Base-by-base conservation (phyloP, 805 yeast species). In the Saccharomyces mikatae region DNA sequence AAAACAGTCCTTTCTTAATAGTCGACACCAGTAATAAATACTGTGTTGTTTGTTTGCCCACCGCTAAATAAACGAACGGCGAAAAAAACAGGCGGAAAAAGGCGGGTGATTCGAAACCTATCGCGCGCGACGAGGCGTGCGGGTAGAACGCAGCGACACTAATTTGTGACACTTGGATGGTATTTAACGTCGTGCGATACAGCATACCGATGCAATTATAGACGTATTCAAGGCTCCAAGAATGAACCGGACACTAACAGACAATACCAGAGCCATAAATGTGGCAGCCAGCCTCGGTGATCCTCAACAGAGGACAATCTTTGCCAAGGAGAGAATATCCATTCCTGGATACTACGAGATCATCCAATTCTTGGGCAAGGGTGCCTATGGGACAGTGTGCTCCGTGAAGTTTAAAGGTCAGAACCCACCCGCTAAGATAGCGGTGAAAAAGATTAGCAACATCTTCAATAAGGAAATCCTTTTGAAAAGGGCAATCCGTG, bases 321-420 rank as follows among this genome's bases (percentile, higher is more conserved):
- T 74, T 60, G 82, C 80, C 36, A 74, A 78, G 52, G 79, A 80
- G 2, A 77, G 82, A 53, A 87, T 89, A 67, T 80, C 80, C 48
- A 73, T 87, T 51, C 84, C 86, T 57, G 67, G 76, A 1, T 71
- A 87, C 41, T 89, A 87, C 68, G 74, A 77, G 52, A 73, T 87
- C 14, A 69, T 76, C 27, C 74, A 76, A 41, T 74, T 84, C 1
- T 74, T 89, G 52, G 96, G 96, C 0, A 84, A 84, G 64, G 96
- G 96, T 0, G 84, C 96, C 0, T 89, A 89, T 66, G 96, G 96
- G 0, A 80, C 84, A 0, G 96, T 89, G 3, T 87, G 94, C 59
- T 81, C 88, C 2, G 95, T 92, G 0, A 60, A 76, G 13, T 72
- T 70, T 44, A 70, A 65, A 14, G 66, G 69, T 1, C 56, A 60